Base-by-base conservation (phyloP, 805 yeast species). In the Ascoidea rubescens region DNA sequence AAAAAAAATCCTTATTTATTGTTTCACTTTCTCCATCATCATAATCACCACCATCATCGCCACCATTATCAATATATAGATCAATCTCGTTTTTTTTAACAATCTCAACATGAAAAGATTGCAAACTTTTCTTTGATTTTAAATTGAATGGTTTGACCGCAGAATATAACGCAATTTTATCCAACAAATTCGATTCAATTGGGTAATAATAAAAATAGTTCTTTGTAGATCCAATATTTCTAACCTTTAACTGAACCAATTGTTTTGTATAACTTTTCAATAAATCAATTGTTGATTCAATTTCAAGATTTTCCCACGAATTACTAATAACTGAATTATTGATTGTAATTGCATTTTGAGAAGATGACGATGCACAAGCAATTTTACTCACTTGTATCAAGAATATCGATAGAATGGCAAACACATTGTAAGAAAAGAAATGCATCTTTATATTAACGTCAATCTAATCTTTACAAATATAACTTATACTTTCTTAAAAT, bases 221-320 rank as follows among this genome's bases (percentile, higher is more conserved):
- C 5, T 93, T 84, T 45, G 66, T 67, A 3, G 66, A 53, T 30
- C 73, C 88, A 44, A 74, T 66, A 68, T 90, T 91, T 58, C 67
- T 75, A 46, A 80, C 72, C 49, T 70, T 74, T 46, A 88, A 61
- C n/a, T 74, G 65, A 54, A 73, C 67, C 31, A 75, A 70, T 62
- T 84, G 95, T 57, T 77, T 78, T 46, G 79, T 74, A 63, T 83
- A 89, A 2, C 89, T 68, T 57, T 77, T 78, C 33, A 76, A 62
- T 50, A 89, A 73, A 60, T 88, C 96, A 44, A 87, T 60, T 6
- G 73, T 64, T 57, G 87, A 79, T 12, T 68, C 63, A 57, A 77
- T 73, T 33, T 78, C 73, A 37, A 67, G 60, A 64, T 87, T 88
- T 60, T 75, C 80, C 76, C 76, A 72, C 48, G 46, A 46, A 8